phyloP scores from a whole-genome alignment of 495 filamentous ascomycete species.

The Xylaria cubensis region DNA sequence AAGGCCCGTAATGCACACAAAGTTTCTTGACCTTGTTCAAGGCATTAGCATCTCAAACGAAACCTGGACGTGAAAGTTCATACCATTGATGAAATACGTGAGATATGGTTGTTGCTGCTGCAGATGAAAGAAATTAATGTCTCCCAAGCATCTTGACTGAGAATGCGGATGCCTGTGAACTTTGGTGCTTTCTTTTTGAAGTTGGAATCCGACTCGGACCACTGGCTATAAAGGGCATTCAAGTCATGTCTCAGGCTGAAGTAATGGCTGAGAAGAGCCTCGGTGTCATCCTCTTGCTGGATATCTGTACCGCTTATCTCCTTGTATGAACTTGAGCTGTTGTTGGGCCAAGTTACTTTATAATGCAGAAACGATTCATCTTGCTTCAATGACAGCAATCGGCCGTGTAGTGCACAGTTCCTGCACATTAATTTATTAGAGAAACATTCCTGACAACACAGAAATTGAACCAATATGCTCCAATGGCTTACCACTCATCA shows the following conservation, averaged over 20 bases:
- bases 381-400: constrained; percentile 84
- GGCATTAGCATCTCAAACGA: background rate
- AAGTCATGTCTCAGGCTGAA: constrained; percentile 81
- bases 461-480: background rate
- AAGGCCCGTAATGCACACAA: constrained; percentile 81
- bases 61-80: background rate
- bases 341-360: constrained; percentile 65
- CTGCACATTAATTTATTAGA: constrained; percentile 40
- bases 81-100: constrained; percentile 92
- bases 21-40: constrained; percentile 78
- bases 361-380: constrained; percentile 83
- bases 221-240: constrained; percentile 78
- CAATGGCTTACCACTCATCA: constrained; percentile 72
- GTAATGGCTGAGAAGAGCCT: constrained; percentile 74
- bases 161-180: constrained; percentile 91
- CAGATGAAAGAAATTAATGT: constrained; percentile 93
- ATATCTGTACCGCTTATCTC: constrained; percentile 38
- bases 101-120: constrained; percentile 98
- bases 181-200: constrained; percentile 87
- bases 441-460: constrained; percentile 3
- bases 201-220: constrained; percentile 84
- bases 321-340: constrained; percentile 28
- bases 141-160: constrained; percentile 97
- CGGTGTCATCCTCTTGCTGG: constrained; percentile 64
- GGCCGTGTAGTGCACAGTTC: constrained; percentile 84